These are phyloP conservation scores for Penicillium sp. DNA, from an alignment of 2,329 filamentous ascomycete genomes.

Conservation along the genomic window DNA sequence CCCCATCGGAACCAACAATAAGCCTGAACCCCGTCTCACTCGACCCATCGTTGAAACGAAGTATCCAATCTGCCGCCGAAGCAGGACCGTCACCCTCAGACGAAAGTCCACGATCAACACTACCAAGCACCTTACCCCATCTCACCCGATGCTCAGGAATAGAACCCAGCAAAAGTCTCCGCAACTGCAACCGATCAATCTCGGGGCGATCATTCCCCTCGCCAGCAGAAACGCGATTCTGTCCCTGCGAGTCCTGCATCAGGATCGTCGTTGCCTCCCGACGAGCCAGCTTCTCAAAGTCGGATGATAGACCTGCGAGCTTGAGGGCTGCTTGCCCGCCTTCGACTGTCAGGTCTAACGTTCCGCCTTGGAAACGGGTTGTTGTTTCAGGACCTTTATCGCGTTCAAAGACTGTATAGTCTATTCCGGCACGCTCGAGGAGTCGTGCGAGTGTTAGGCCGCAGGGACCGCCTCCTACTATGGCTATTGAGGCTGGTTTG, in stretches of 20 bases:
- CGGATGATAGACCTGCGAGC: slow-evolving; percentile 17
- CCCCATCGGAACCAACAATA: slow-evolving; percentile 52
- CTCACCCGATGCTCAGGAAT: slow-evolving; percentile 33
- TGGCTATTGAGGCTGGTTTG: slow-evolving; percentile 15
- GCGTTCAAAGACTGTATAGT: slow-evolving; percentile 22
- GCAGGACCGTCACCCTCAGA: not conserved
- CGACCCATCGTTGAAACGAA: slow-evolving; percentile 33
- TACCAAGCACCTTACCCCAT: slow-evolving; percentile 32
- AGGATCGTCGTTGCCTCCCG: slow-evolving; percentile 13
- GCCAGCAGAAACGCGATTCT: slow-evolving; percentile 6
- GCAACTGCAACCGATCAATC: slow-evolving; percentile 41
- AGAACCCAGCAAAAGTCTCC: slow-evolving; percentile 36
- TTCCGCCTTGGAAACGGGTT: slow-evolving; percentile 19
- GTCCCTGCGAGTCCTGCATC: slow-evolving; percentile 7
- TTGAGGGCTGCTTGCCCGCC: slow-evolving; percentile 23
- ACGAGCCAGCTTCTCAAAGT: slow-evolving; percentile 20
- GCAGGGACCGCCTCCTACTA: slow-evolving; percentile 19
- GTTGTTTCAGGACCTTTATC: slow-evolving; percentile 6
- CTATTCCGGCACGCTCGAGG: slow-evolving; percentile 13
- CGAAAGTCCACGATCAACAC: slow-evolving; percentile 10
- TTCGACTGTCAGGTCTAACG: slow-evolving; percentile 19
- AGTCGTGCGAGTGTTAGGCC: slow-evolving; percentile 21
- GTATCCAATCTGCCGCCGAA: not conserved
- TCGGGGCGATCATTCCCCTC: slow-evolving; percentile 38
- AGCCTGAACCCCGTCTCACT: slow-evolving; percentile 42